Base-by-base conservation (phyloP, 1,139 yeast species). In the Taphrina communis region DNA sequence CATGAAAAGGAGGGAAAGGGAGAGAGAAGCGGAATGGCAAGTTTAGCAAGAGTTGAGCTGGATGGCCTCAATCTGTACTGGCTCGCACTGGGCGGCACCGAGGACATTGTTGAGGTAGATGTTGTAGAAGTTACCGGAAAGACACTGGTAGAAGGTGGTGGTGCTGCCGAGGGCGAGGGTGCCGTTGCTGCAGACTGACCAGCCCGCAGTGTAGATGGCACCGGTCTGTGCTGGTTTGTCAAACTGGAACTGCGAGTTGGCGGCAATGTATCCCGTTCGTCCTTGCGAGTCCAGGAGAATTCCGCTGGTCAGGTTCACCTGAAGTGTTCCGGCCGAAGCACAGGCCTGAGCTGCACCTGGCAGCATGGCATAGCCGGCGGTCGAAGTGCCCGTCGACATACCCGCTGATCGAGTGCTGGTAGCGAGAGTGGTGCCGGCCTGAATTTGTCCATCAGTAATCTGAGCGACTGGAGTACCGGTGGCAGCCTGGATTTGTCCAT, bases 161-260 rank as follows among this genome's bases (percentile, higher is more conserved):
- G 79, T 77, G 80, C 82, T 81, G 81, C 94, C 94, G 74, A 89
- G 81, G 71, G 90, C 90, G 78, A 89, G 85, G 82, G 82, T 77
- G 75, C 91, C 91, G 69, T 85, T 88, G 69, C 78, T 75, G 50
- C 66, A 60, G 75, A 88, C 80, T 65, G 89, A 83, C 95, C 95
- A 89, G 74, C 95, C 95, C 71, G 86, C 90, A 77, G 95, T 95
- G 80, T 87, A 88, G 80, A 89, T 86, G 75, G 92, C 84, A 80
- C 95, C 95, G 71, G 94, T 93, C 84, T 89, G 95, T 76, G 94
- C 94, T 75, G 94, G 95, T 79, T 94, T 94, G 78, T 88, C 94
- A 76, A 88, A 88, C 82, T 88, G 94, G 88, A 88, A 88, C 83
- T 88, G 94, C 82, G 88, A 85, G 87, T 88, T 88, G 72, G 93